Base-by-base conservation (phyloP, 768 basidiomycete genomes). In the Mycena rosella region DNA sequence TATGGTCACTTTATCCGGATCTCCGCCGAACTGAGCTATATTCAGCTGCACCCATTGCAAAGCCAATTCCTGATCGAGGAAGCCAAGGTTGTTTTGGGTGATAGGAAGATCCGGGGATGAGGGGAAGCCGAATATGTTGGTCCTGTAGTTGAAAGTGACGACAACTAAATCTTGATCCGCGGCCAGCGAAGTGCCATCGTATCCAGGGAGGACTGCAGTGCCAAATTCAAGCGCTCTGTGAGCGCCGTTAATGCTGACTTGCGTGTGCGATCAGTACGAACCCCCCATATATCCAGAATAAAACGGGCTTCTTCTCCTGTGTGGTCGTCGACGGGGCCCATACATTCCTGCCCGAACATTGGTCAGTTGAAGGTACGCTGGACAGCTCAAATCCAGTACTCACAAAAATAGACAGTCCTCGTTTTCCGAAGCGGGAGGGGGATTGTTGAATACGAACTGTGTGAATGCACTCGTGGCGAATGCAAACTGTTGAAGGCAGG, bases 1-100 rank as follows among this genome's bases (percentile, higher is more conserved):
- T 14, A 78, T 69, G 14, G 78, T 80, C 1, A 79, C 78, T 72
- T 77, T 72, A 11, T 26, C 56, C 5, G 75, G 74, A 55, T 79
- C 83, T 20, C 86, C 86, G 2, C 86, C 85, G 65, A 86, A 87
- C 1, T 77, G 74, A 29, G 70, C 75, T 55, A 86, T 84, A 67
- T 87, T 82, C 56, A 78, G 73, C 62, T 85, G 82, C 1, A 86
- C 80, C 85, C 76, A 79, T 11, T 48, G 36, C 13, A 78, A 58
- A 9, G 75, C 79, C n/a, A 72, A 54, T 27, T 74, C 60, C 55
- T 64, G 63, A 32, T 64, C 63, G 30, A 64, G 47, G 47, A 64
- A 51, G 8, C 63, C 63, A 14, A 64, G 63, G 13, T 64, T 64
- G 18, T 64, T 64, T 32, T 51, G 30, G 18, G 54, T n/a, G 22